Conservation (phyloP, 768 basidiomycete genomes). For the Pleurotus platypus region DNA sequence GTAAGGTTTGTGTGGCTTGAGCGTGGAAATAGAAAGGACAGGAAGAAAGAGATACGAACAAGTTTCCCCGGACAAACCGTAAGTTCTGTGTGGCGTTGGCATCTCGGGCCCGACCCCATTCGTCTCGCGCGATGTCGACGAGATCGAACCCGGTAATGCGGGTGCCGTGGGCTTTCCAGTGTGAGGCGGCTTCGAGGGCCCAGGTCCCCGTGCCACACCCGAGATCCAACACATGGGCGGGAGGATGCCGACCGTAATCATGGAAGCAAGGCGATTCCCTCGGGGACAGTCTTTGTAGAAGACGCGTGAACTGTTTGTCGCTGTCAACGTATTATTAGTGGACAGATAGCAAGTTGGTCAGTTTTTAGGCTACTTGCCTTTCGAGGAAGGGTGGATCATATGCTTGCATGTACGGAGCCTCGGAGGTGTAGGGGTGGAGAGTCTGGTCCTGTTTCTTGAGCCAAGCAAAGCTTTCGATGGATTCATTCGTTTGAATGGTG, state of each 20-base stretch:
- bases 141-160: constrained; percentile 2
- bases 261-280: constrained; percentile 7
- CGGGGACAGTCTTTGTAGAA: constrained; percentile 1
- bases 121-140: constrained; percentile 2
- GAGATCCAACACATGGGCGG: neutral
- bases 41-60: constrained; percentile 29
- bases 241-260: constrained; percentile 6
- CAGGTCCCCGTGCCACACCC: constrained; percentile 5
- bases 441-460: neutral
- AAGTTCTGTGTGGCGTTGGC: constrained; percentile 18
- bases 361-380: neutral
- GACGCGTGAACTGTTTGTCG: constrained; percentile 1
- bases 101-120: constrained; percentile 4
- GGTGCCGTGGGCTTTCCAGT: constrained; percentile 5
- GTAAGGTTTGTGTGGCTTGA: neutral
- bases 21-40: neutral
- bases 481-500: neutral
- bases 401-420: constrained; percentile 4
- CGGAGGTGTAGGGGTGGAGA: neutral
- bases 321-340: neutral
- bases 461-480: constrained; percentile 4
- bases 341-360: neutral
- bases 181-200: constrained; percentile 4
- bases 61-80: constrained; percentile 36
- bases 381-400: constrained; percentile 7